Evolutionary conservation across 768 basidiomycete genomes (phyloP), one percentile per base, ranked within the genome.

Genomic region (Auriscalpium microsporum): DNA sequence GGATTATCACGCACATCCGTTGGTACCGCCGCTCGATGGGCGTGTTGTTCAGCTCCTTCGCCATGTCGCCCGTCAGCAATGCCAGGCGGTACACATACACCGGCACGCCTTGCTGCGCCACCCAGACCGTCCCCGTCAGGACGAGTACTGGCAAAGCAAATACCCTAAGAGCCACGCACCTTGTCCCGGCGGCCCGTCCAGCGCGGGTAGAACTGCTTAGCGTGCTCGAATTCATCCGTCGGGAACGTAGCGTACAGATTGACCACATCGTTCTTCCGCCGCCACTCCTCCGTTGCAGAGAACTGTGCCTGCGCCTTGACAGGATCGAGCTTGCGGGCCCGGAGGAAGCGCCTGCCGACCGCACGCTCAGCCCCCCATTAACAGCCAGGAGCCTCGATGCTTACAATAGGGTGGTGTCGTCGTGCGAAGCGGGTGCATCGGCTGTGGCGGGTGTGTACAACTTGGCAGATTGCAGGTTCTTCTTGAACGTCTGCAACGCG

Each of bases 141-240:
- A 28, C 28, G 4, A 28, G 28, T 4, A 2, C 28, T 28, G 28
- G 28, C 28, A 28, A 28, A 28, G 28, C 28, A 28, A 28, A 28
- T 28, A 28, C 28, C 23, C 23, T 28, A 28, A 28, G 23, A 28
- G 11, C 23, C 17, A 45, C 60, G 40, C 52, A 84, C 88, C 73
- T 86, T 87, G 66, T 90, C 85, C 59, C 87, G 72, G 46, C 84
- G 74, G 0, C 89, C 90, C 0, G 87, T 90, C 87, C 87, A 91
- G 35, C 85, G 77, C 1, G 89, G 87, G 69, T 91, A 93, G 58
- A 83, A 86, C 50, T 76, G 71, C 62, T 78, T 78, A 0, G 83
- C 67, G 10, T 65, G 63, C 65, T 84, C 80, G 53, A 90, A 75
- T 59, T 90, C 90, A 8, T 75, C 75, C 0, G 70, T 52, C 19